Conservation (phyloP, 768 basidiomycete genomes). For the Termitomyces sp. region DNA sequence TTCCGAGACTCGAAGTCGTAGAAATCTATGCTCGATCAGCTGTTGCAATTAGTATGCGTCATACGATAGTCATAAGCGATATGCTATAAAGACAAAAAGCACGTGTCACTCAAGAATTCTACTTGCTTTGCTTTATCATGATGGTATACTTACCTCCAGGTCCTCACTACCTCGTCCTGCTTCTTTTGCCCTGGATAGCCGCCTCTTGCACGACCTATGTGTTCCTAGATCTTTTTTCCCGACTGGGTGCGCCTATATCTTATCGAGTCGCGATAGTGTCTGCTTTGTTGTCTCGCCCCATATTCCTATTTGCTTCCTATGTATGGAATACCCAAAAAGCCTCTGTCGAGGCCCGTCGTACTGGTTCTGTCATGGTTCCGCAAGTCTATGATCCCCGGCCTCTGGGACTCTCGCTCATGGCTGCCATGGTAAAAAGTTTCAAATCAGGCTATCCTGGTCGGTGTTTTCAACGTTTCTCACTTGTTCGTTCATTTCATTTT, state of each 20-base stretch:
- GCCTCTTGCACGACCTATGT: neutral
- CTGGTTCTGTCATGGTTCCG: constrained; percentile 27
- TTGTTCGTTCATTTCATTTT: neutral
- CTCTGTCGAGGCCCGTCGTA: neutral
- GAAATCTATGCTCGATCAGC: neutral
- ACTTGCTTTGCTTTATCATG: neutral
- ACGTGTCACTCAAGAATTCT: neutral
- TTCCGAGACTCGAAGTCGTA: neutral
- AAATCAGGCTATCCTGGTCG: constrained; percentile 21
- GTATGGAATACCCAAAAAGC: neutral
- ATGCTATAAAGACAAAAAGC: neutral
- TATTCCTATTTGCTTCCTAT: neutral
- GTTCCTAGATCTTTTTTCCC: neutral
- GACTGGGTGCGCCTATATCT: neutral
- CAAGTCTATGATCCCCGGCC: constrained; percentile 26
- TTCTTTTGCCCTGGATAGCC: neutral
- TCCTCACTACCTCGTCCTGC: constrained; percentile 2
- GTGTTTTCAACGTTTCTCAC: neutral
- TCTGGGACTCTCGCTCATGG: constrained; percentile 28
- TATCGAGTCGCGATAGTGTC: neutral
- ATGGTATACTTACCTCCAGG: constrained; percentile 4
- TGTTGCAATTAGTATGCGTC: neutral
- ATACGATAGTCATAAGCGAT: neutral
- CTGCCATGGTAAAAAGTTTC: constrained; percentile 15
- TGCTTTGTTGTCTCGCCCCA: constrained; percentile 5